Evolutionary conservation across 805 yeast genomes (phyloP), one percentile per base, ranked within the genome.

Genomic region (Candida ponderosae): DNA sequence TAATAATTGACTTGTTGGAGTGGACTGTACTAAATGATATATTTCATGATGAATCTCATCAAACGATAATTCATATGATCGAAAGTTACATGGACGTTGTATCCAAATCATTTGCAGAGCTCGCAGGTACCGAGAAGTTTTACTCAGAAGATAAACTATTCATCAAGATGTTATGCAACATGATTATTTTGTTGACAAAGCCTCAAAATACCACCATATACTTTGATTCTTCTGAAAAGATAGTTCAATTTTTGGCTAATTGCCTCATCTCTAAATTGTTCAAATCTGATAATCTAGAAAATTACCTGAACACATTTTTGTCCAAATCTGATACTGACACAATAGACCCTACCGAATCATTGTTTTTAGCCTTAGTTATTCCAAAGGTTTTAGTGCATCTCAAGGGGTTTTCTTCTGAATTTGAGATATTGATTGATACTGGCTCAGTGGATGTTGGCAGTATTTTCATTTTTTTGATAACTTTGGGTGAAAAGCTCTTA

Each of bases 1-100:
- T 63, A 19, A 47, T 59, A 1, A 38, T 74, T 6, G 55, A 57
- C 48, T 35, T 56, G 8, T 43, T 62, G 11, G 66, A 62, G 32
- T 60, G 63, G 65, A 46, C 54, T n/a, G 60, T 57, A 0, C 35
- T 57, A 13, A 51, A 62, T 41, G 66, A 62, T 32, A 57, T 54
- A 3, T 53, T 59, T 26, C 45, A 43, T 17, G 46, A 43, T 0
- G 73, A 72, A 2, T 66, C 70, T 36, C 58, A 54, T 16, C 34
- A 46, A 6, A 50, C 56, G 4, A 43, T 62, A 7, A 53, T 66
- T 14, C 40, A 45, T 39, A 44, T 60, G 29, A 26, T 60, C 7
- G 46, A 49, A 6, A 33, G 29, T 1, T 60, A 60, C 27, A 37
- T 53, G 9, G 40, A 38, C 4, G 50, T 53, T 30, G 31, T 62